A percentile compares a stretch with the other conserved stretches of the same genome.
Conservation (phyloP, 176 grass and related monocot genomes). For the Poa pratensis region DNA sequence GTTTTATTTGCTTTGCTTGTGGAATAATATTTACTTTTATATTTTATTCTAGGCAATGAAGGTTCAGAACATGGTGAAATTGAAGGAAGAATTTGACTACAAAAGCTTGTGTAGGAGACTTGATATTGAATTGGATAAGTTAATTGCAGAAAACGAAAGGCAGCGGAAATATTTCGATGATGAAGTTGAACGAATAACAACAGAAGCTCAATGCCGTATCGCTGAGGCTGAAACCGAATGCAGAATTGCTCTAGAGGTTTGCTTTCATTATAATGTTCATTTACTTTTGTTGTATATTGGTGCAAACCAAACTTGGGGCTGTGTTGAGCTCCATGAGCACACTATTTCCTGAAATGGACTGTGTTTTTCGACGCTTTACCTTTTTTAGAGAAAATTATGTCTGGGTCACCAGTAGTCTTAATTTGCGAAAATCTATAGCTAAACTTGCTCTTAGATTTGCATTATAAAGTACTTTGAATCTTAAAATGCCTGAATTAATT, state of each 20-base stretch:
- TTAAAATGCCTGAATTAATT: not conserved
- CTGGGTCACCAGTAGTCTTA: not conserved
- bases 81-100: slow-evolving; percentile 99
- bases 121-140: slow-evolving; percentile 93
- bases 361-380: not conserved
- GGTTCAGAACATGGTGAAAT: slow-evolving; percentile 98
- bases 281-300: slow-evolving; percentile 32
- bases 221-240: slow-evolving; percentile 76
- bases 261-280: slow-evolving; percentile 33
- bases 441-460: slow-evolving; percentile 2
- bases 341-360: slow-evolving; percentile 11
- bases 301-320: not conserved
- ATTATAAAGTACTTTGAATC: slow-evolving; percentile 7
- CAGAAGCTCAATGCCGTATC: slow-evolving; percentile 76
- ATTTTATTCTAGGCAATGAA: slow-evolving; percentile 87
- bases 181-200: slow-evolving; percentile 87
- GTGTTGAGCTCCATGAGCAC: slow-evolving; percentile 9
- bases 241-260: slow-evolving; percentile 78
- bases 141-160: slow-evolving; percentile 96
- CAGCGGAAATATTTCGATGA: slow-evolving; percentile 90
- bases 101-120: slow-evolving; percentile 98
- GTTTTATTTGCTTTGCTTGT: slow-evolving; percentile 5
- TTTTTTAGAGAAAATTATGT: slow-evolving; percentile 18
- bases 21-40: slow-evolving; percentile 32
- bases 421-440: not conserved